These are phyloP conservation scores for Torulaspora franciscae DNA, from an alignment of 805 yeast species.

Conservation along the genomic window DNA sequence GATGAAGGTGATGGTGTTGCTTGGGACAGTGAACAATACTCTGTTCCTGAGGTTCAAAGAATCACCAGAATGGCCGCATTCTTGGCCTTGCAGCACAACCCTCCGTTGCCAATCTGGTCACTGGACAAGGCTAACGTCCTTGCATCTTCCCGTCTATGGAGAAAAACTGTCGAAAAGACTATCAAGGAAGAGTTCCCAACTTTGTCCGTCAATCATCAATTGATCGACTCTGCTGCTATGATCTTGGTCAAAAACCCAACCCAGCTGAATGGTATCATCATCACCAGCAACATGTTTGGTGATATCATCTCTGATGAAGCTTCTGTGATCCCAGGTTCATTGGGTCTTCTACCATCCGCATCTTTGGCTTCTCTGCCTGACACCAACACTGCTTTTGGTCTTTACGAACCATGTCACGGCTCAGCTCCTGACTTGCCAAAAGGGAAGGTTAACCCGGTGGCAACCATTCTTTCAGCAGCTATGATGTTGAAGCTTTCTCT, in stretches of 20 bases:
- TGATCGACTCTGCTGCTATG: slow-evolving; percentile 99
- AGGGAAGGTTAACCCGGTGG: slow-evolving; percentile 91
- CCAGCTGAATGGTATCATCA: slow-evolving; percentile 82
- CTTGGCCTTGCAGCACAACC: slow-evolving; percentile 85
- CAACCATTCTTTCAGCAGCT: slow-evolving; percentile 92
- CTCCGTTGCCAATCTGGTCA: slow-evolving; percentile 94
- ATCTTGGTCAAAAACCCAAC: slow-evolving; percentile 89
- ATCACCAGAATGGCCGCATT: slow-evolving; percentile 98
- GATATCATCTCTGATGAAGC: slow-evolving; percentile 98
- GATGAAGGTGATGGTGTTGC: slow-evolving; percentile 85
- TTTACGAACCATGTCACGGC: slow-evolving; percentile 98
- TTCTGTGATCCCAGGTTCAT: slow-evolving; percentile 94
- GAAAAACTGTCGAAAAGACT: slow-evolving; percentile 84
- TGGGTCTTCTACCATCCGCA: slow-evolving; percentile 91
- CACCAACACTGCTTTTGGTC: slow-evolving; percentile 87
- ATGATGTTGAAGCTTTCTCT: slow-evolving; percentile 94
- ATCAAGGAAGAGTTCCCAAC: slow-evolving; percentile 87
- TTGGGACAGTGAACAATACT: slow-evolving; percentile 87
- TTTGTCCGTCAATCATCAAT: slow-evolving; percentile 81
- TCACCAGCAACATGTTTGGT: slow-evolving; percentile 96
- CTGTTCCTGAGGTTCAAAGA: slow-evolving; percentile 88
- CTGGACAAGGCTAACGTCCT: slow-evolving; percentile 96
- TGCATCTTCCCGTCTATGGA: slow-evolving; percentile 95
- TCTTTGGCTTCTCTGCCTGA: slow-evolving; percentile 97
- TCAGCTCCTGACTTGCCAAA: slow-evolving; percentile 91